These are phyloP conservation scores for Lactifluus piperatus DNA, from an alignment of 768 basidiomycete genomes.

Conservation along the genomic window DNA sequence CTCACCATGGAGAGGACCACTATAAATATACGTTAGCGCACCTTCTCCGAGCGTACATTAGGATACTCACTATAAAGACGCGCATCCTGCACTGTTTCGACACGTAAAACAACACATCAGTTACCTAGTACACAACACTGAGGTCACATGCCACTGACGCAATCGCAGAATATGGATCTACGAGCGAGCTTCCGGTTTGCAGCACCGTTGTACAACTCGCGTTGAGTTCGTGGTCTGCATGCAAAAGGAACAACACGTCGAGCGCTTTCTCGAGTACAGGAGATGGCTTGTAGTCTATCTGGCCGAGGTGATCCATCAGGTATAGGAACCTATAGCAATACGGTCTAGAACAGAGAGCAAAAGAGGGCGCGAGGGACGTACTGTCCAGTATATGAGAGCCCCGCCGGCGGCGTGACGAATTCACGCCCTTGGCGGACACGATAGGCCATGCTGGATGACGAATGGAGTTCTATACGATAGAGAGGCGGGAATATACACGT, in stretches of 20 bases:
- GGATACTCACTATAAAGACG: constrained; percentile 78
- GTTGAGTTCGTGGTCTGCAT: constrained; percentile 89
- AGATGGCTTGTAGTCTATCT: constrained; percentile 67
- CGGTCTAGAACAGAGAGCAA: not conserved
- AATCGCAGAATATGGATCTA: constrained; percentile 84
- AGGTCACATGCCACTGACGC: constrained; percentile 37
- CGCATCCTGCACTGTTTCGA: constrained; percentile 61
- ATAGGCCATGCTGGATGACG: constrained; percentile 68
- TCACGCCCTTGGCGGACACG: constrained; percentile 85
- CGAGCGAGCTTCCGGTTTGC: constrained; percentile 82
- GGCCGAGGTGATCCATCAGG: constrained; percentile 78
- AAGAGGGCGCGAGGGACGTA: constrained; percentile 29
- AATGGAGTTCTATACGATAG: not conserved
- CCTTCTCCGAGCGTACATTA: not conserved
- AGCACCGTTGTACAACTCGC: constrained; percentile 80
- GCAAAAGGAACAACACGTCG: constrained; percentile 79
- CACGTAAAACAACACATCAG: not conserved
- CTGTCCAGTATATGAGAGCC: constrained; percentile 80
- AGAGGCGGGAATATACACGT: constrained; percentile 23
- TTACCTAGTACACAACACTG: not conserved
- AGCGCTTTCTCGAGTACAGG: constrained; percentile 82
- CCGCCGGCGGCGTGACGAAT: constrained; percentile 77
- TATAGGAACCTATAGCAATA: constrained; percentile 59
- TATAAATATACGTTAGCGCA: constrained; percentile 23
- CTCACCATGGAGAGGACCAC: constrained; percentile 64